Base-by-base conservation (phyloP, 192 early-diverging fungal genomes). In the Coemansia sp. region DNA sequence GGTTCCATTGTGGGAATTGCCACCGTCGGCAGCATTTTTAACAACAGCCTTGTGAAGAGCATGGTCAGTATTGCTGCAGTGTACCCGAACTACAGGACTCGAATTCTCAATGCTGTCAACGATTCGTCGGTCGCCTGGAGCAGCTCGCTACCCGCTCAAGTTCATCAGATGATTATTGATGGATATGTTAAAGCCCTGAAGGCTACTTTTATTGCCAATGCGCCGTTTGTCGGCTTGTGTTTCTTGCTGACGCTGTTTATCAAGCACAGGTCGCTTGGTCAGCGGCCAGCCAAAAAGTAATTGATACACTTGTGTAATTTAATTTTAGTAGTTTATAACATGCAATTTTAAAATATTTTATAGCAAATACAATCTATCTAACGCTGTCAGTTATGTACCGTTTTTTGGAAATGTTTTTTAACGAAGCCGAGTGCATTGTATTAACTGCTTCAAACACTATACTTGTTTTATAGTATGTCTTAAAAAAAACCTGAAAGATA, bases 1-100 rank as follows among this genome's bases (percentile, higher is more conserved):
- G 69, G 69, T 3, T 60, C 57, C 3, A 61, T 64, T 23, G 47
- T 71, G 13, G 69, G 69, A 9, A 71, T 65, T 56, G 69, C 69
- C 1, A 52, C 59, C 44, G 57, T 60, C 3, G 69, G 62, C 27
- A 65, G 46, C 22, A 58, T 71, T 3, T 71, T 71, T 12, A 71
- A 71, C 62, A 71, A 71, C 54, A 55, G 54, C 19, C 47, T 65
- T 22, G 57, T 71, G 1, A 44, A 17, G 11, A 21, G 37, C 17
- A 51, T 71, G 33, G 43, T 30, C 14, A 33, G 7, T 3, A 13
- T 59, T n/a, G 62, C 69, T 11, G 46, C 45, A 0, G 61, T 57
- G 18, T 59, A 51, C 18, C 67, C 67, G 23, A 53, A 46, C 5
- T 59, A 54, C 42, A 53, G 46, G 23, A 10, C 40, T 42, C 56